phyloP scores from a whole-genome alignment of 139 green algal species.

The Tetradesmus obliquus region DNA sequence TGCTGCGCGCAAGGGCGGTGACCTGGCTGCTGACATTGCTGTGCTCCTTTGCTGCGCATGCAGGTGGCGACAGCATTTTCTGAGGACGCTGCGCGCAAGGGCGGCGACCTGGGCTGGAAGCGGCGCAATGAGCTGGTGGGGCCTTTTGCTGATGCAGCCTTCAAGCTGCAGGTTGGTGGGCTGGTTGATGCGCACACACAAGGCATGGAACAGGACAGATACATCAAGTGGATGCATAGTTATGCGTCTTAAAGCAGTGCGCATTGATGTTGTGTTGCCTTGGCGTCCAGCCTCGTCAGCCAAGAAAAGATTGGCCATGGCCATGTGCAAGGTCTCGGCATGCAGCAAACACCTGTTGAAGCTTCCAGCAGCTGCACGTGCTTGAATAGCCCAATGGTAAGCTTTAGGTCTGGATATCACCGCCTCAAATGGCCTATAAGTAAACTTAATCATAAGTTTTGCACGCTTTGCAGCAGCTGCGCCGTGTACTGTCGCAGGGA shows the following conservation, averaged over 20 bases:
- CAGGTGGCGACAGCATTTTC: conserved; percentile 54
- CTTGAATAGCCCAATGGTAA: too few species aligned
- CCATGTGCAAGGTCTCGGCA: too few species aligned
- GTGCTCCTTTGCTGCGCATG: not conserved
- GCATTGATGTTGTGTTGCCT: not conserved
- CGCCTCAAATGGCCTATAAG: too few species aligned
- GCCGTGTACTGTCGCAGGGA: not conserved
- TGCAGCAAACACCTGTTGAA: too few species aligned
- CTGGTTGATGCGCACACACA: not conserved
- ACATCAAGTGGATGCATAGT: not conserved
- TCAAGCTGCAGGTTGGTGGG: conserved; percentile 56
- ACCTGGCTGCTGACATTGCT: not conserved
- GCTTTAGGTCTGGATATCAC: too few species aligned
- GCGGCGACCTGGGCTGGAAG: conserved; percentile 69
- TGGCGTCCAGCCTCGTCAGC: too few species aligned
- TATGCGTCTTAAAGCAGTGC: not conserved
- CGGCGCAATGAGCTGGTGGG: conserved; percentile 56
- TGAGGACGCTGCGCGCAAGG: conserved; percentile 64
- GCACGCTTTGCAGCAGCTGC: not conserved
- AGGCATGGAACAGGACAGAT: not conserved
- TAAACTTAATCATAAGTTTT: too few species aligned
- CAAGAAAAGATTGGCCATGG: too few species aligned
- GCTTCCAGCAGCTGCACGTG: too few species aligned
- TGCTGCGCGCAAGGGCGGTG: not conserved
- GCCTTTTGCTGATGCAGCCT: conserved; percentile 66